Evolutionary conservation across 2,329 filamentous ascomycete genomes (phyloP), one percentile per base, ranked within the genome.

Genomic region (Colletotrichum cereale): DNA sequence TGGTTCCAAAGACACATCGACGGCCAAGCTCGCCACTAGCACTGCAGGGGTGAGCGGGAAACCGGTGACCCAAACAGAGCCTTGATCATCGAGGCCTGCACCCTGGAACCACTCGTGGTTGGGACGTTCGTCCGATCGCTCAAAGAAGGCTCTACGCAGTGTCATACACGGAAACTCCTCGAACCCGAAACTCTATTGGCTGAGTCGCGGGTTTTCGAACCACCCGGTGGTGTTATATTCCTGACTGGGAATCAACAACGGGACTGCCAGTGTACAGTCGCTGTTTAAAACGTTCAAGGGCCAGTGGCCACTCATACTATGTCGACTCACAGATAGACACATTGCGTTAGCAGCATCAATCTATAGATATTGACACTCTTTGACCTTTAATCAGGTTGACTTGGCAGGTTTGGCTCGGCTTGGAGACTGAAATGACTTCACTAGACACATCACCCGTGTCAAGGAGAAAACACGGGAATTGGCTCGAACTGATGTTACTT

Each of bases 11-110:
- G 44, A 26, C 16, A 50, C 42, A 55, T 42, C 38, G 1, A 29
- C 44, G 24, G 56, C 57, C 64, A 67, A 50, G 50, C 57, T 57
- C 48, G 47, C 48, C 67, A 55, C 63, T 57, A 62, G 24, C 40
- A 42, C 63, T 56, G 67, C 64, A 71, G 64, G 26, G 65, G 58
- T 18, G 34, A 12, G n/a, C 38, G 38, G 21, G 18, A 40, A 50
- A 58, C 21, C 12, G 36, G 42, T n/a, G 34, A 36, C n/a, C 38
- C 52, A 44, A 26, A 50, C 60, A 36, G 34, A 50, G 26, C 53
- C 34, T 16, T 34, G 36, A 16, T 24, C 34, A 21, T 34, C 42
- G 31, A 29, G 29, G 21, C 16, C 31, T 38, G 42, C 8, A 42
- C 26, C 8, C 31, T 36, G 47, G 40, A 68, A 47, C 52, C 61